These are phyloP conservation scores for Cladosporium austrohemisphaericum DNA, from an alignment of 2,329 filamentous ascomycete species.

Conservation along the genomic window DNA sequence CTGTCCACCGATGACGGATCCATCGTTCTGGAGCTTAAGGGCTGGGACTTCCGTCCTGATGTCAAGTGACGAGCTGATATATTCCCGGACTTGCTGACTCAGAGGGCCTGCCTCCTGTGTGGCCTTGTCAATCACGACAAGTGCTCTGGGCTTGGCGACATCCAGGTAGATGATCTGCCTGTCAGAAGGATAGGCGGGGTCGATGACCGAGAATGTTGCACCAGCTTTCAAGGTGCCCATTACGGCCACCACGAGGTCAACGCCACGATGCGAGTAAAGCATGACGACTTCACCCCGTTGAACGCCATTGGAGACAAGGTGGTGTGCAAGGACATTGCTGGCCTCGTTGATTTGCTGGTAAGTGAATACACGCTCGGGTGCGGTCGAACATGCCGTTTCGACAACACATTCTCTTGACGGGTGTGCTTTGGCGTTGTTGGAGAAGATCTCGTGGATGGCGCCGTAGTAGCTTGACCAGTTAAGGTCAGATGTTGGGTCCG, in stretches of 20 bases:
- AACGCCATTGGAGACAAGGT: conserved; percentile 70
- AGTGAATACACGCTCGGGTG: conserved; percentile 57
- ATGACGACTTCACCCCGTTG: conserved; percentile 84
- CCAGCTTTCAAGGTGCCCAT: conserved; percentile 68
- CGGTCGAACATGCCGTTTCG: conserved; percentile 55
- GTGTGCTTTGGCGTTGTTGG: conserved; percentile 60
- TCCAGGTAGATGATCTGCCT: conserved; percentile 81
- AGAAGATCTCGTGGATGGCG: conserved; percentile 69
- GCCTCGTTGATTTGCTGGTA: conserved; percentile 85
- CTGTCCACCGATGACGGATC: conserved; percentile 65
- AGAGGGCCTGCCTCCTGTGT: conserved; percentile 64
- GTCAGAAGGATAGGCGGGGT: conserved; percentile 77
- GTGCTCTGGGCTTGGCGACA: conserved; percentile 67
- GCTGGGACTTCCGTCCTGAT: conserved; percentile 72
- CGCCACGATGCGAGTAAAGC: conserved; percentile 80
- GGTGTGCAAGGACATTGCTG: conserved; percentile 74
- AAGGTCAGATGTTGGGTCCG: conserved; percentile 64
- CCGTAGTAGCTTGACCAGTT: conserved; percentile 64
- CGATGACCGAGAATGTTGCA: conserved; percentile 62
- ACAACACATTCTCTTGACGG: conserved; percentile 67
- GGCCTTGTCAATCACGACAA: conserved; percentile 71
- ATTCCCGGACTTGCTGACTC: conserved; percentile 58
- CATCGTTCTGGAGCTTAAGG: conserved; percentile 68
- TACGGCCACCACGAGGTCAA: conserved; percentile 71
- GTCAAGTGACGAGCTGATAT: conserved; percentile 67